Evolutionary conservation across 495 filamentous ascomycete species (phyloP).

Genomic region (Penicillium paradoxum): DNA sequence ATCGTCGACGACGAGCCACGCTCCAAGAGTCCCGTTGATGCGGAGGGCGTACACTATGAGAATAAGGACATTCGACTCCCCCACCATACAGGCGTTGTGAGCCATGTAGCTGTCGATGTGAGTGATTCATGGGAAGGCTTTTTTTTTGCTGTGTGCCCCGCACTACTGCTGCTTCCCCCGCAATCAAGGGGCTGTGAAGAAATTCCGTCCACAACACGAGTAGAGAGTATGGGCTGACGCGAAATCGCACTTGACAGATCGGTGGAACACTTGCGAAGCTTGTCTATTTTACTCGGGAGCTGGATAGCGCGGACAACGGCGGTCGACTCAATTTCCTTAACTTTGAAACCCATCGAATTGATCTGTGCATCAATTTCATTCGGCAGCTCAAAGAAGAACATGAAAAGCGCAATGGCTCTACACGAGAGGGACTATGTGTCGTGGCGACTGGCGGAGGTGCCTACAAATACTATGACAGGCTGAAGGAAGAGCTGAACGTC

Average conservation of each 20-base stretch:
- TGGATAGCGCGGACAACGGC: slow-evolving; percentile 69
- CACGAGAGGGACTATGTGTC: slow-evolving; percentile 65
- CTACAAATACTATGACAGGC: slow-evolving; percentile 90
- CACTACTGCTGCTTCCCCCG: slow-evolving; percentile 28
- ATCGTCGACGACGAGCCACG: slow-evolving; percentile 80
- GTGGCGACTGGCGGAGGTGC: slow-evolving; percentile 95
- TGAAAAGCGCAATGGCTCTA: slow-evolving; percentile 62
- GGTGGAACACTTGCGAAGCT: slow-evolving; percentile 92
- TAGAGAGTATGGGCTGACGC: slow-evolving; percentile 20
- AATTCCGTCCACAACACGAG: slow-evolving; percentile 4
- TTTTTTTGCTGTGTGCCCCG: slow-evolving; percentile 27
- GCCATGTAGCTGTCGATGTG: slow-evolving; percentile 95
- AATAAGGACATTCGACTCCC: slow-evolving; percentile 92
- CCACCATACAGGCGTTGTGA: slow-evolving; percentile 87
- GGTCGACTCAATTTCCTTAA: slow-evolving; percentile 91
- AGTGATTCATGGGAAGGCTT: slow-evolving; percentile 26
- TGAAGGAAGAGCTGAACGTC: slow-evolving; percentile 72
- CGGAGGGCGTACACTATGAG: slow-evolving; percentile 65
- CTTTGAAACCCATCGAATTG: slow-evolving; percentile 91
- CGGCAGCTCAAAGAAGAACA: slow-evolving; percentile 74
- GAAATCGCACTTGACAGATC: slow-evolving; percentile 55
- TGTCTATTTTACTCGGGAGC: slow-evolving; percentile 92
- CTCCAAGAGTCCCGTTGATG: slow-evolving; percentile 41
- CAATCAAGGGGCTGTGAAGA: slow-evolving; percentile 15
- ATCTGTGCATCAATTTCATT: slow-evolving; percentile 88